phyloP scores from a whole-genome alignment of 2,329 filamentous ascomycete species.

The Fusarium chlamydosporum region DNA sequence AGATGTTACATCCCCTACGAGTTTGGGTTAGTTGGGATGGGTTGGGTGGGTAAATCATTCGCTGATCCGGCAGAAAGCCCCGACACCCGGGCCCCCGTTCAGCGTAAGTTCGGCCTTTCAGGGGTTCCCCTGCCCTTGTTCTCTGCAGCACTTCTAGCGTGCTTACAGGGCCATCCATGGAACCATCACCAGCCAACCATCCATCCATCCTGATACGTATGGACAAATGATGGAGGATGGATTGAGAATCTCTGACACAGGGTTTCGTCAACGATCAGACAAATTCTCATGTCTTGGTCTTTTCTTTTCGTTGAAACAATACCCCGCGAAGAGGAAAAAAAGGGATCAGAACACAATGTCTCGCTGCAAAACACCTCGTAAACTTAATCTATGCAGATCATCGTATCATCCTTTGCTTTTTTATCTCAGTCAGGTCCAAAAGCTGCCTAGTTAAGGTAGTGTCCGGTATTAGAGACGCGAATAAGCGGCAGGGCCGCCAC shows the following conservation, averaged over 20 bases:
- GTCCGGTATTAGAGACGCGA: slow-evolving; percentile 6
- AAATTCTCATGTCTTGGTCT: neutral
- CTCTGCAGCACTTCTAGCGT: slow-evolving; percentile 1
- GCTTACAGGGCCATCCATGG: neutral
- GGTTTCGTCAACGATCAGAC: neutral
- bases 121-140: neutral
- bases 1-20: slow-evolving; percentile 1
- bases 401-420: neutral
- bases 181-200: too few relatives aligned
- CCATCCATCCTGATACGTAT: neutral
- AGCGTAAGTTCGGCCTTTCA: neutral
- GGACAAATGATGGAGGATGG: neutral
- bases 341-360: neutral
- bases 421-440: neutral
- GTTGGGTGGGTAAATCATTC: neutral
- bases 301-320: neutral
- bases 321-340: neutral
- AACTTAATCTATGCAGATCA: slow-evolving; percentile 6
- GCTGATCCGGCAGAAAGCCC: slow-evolving; percentile 32
- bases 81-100: slow-evolving; percentile 7
- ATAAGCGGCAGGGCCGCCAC: slow-evolving; percentile 6
- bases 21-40: neutral
- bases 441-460: too few relatives aligned
- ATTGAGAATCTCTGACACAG: neutral
- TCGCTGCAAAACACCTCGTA: neutral